Conservation (phyloP, 2,329 filamentous ascomycete genomes). For the Talaromyces sp. region DNA sequence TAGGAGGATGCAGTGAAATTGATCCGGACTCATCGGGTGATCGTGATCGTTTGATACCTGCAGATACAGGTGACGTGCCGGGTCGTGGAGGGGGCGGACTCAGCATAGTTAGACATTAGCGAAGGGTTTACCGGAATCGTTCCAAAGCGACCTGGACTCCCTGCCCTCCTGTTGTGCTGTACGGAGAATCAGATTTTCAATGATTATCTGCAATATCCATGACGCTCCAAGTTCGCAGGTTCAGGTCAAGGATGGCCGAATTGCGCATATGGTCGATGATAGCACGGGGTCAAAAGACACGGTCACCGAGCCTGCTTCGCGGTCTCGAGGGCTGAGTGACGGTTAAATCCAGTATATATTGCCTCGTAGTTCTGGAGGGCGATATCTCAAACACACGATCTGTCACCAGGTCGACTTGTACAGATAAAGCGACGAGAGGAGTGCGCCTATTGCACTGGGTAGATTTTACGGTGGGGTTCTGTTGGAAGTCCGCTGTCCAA, state of each 20-base stretch:
- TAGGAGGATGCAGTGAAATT: constrained; percentile 13
- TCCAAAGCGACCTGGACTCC: not conserved
- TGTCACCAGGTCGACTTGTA: not conserved
- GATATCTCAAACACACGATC: not conserved
- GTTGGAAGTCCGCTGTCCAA: not conserved
- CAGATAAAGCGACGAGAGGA: not conserved
- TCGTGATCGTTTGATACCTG: constrained; percentile 38
- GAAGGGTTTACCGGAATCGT: constrained; percentile 1
- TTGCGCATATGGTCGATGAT: not conserved
- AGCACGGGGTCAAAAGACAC: not conserved
- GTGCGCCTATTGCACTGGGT: not conserved
- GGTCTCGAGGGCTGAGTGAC: not conserved
- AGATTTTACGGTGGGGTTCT: constrained; percentile 12
- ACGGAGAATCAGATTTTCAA: not conserved
- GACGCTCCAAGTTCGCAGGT: not conserved
- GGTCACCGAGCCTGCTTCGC: not conserved
- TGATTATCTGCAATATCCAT: constrained; percentile 3
- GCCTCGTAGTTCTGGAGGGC: not conserved
- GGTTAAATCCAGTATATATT: not conserved
- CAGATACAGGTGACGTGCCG: constrained; percentile 28
- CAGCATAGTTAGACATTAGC: constrained; percentile 30
- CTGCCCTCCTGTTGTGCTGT: not conserved
- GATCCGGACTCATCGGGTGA: constrained; percentile 28
- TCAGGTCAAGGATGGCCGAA: not conserved
- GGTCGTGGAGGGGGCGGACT: constrained; percentile 30